Evolutionary conservation across 345 rosid species (phyloP).

Genomic region (Salix suchowensis): DNA sequence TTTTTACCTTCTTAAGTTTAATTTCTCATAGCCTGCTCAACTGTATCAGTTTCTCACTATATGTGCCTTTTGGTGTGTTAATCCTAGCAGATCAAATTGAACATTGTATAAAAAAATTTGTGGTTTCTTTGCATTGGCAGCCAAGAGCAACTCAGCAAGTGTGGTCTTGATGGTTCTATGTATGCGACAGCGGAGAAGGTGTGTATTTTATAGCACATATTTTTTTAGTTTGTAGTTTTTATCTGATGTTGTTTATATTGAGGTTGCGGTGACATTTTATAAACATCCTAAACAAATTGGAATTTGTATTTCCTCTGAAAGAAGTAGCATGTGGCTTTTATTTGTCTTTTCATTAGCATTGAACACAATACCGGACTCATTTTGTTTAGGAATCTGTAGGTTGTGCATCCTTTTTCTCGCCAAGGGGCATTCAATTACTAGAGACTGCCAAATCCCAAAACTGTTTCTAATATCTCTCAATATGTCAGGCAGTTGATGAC

Average conservation of each 20-base stretch:
- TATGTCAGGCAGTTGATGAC: conserved; percentile 53
- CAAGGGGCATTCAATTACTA: neutral
- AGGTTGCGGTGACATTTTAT: neutral
- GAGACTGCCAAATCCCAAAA: too few relatives aligned
- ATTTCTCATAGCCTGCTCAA: neutral
- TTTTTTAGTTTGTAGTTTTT: neutral
- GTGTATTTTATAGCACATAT: neutral
- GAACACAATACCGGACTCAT: neutral
- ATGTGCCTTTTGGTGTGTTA: neutral
- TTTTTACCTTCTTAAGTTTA: neutral
- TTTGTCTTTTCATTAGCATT: neutral
- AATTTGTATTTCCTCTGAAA: too few relatives aligned
- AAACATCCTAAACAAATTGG: neutral
- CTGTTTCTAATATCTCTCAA: neutral
- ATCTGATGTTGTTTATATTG: neutral
- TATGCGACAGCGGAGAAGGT: conserved; percentile 48
- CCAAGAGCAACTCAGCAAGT: conserved; percentile 47
- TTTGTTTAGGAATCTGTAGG: neutral
- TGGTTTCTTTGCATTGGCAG: conserved; percentile 27
- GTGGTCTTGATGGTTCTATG: conserved; percentile 53
- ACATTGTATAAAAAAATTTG: neutral
- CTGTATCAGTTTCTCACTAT: neutral
- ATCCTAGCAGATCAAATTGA: neutral
- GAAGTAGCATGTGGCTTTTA: neutral
- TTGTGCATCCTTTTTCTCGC: neutral